Conservation (phyloP, 2,329 filamentous ascomycete species). For the Pseudocercospora eumusae region DNA sequence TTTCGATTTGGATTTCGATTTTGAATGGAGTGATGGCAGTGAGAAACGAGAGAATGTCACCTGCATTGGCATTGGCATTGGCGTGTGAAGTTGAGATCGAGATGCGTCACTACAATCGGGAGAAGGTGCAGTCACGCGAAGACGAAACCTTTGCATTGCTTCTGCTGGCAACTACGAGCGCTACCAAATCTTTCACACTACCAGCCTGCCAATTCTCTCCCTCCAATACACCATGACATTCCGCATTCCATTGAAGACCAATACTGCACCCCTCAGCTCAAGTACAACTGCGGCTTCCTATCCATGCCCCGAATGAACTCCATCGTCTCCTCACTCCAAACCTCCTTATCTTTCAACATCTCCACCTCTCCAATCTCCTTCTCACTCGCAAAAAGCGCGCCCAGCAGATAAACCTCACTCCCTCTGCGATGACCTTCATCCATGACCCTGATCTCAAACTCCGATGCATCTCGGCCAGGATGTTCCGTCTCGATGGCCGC, state of each 20-base stretch:
- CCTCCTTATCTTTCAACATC: background rate
- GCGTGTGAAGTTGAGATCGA: background rate
- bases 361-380: slow-evolving; percentile 16
- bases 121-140: slow-evolving; percentile 4
- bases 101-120: background rate
- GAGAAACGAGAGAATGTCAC: background rate
- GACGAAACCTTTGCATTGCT: background rate
- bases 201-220: background rate
- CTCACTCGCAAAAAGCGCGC: slow-evolving; percentile 20
- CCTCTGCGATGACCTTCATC: slow-evolving; percentile 8
- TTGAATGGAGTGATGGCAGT: slow-evolving; percentile 4
- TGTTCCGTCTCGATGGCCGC: background rate
- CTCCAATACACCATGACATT: no score
- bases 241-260: no score
- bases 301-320: background rate
- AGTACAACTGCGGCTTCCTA: background rate
- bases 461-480: background rate
- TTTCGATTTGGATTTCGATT: no score
- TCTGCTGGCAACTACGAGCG: no score
- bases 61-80: no score
- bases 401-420: slow-evolving; percentile 18
- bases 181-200: background rate
- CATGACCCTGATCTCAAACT: background rate
- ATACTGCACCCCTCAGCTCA: background rate
- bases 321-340: background rate